Evolutionary conservation across 306 rosid genomes (phyloP).

Genomic region (Aeschynomene evenia): DNA sequence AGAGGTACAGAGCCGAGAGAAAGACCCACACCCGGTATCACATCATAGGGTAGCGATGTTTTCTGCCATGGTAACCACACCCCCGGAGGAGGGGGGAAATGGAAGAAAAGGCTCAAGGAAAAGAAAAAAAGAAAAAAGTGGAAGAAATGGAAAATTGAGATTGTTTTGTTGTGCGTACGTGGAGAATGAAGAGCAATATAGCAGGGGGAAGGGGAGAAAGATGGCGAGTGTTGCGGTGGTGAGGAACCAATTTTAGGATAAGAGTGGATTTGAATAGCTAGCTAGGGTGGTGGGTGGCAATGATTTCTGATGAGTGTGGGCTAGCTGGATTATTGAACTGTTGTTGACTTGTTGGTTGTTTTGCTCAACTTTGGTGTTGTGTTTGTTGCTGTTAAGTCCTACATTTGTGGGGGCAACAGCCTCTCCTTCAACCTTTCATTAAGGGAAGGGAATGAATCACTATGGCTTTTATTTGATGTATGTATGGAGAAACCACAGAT

Average conservation of each 20-base stretch:
- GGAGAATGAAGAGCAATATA: neutral
- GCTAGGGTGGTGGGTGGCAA: neutral
- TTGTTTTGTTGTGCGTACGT: neutral
- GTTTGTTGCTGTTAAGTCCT: constrained; percentile 10
- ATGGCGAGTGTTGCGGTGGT: neutral
- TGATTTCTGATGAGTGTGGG: too few species aligned
- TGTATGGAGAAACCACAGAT: too few species aligned
- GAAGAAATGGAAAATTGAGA: neutral
- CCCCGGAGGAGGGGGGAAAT: neutral
- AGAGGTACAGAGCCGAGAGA: neutral
- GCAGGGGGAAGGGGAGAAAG: neutral
- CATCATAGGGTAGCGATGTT: neutral
- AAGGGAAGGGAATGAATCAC: too few species aligned
- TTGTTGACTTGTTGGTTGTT: too few species aligned
- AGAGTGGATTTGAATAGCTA: neutral
- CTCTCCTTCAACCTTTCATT: neutral
- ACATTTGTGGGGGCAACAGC: constrained; percentile 16
- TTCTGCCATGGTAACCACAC: constrained; percentile 2
- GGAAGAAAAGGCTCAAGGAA: neutral
- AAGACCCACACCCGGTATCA: constrained; percentile 25
- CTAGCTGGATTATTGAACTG: neutral
- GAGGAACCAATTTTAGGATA: neutral
- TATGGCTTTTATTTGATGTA: neutral
- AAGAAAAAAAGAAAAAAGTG: neutral
- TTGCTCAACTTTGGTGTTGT: neutral